A percentile compares a stretch with the other conserved stretches of the same genome.
phyloP scores from a whole-genome alignment of 2,329 filamentous ascomycete species.

The Beauveria australis region DNA sequence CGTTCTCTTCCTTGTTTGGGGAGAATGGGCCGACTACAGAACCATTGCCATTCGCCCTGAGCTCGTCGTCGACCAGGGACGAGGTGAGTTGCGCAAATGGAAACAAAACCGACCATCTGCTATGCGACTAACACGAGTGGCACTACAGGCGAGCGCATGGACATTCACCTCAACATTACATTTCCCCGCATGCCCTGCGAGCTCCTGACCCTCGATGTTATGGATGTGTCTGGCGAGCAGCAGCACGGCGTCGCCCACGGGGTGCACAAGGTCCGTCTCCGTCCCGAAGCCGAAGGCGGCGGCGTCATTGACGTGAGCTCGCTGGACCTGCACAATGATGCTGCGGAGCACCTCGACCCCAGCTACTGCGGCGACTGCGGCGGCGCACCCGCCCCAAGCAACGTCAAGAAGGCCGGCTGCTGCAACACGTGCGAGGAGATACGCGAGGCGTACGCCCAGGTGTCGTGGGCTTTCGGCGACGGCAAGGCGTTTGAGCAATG shows the following conservation, averaged over 20 bases:
- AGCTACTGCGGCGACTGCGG: conserved; percentile 92
- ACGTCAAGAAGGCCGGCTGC: conserved; percentile 73
- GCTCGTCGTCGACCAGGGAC: conserved; percentile 89
- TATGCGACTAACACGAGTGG: conserved; percentile 17
- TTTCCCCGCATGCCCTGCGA: conserved; percentile 94
- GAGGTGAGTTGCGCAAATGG: conserved; percentile 50
- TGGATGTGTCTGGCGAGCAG: conserved; percentile 97
- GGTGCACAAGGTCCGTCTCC: conserved; percentile 80
- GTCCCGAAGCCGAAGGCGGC: conserved; percentile 64
- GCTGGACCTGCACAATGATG: conserved; percentile 57
- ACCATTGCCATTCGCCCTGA: conserved; percentile 82
- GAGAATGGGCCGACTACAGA: conserved; percentile 93
- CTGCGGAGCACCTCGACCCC: conserved; percentile 73
- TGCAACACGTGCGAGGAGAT: conserved; percentile 98
- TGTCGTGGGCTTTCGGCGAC: conserved; percentile 88
- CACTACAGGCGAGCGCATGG: conserved; percentile 84
- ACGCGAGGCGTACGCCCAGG: conserved; percentile 80
- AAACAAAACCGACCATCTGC: background rate
- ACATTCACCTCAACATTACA: conserved; percentile 95
- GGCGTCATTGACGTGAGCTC: conserved; percentile 62
- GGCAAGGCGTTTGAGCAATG: conserved; percentile 94
- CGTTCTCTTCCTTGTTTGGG: conserved; percentile 81
- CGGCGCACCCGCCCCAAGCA: conserved; percentile 66
- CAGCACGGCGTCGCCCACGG: conserved; percentile 92
- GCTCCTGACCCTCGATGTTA: conserved; percentile 91